These are phyloP conservation scores for Claviceps lovelessii DNA, from an alignment of 2,329 filamentous ascomycete genomes.

Conservation along the genomic window DNA sequence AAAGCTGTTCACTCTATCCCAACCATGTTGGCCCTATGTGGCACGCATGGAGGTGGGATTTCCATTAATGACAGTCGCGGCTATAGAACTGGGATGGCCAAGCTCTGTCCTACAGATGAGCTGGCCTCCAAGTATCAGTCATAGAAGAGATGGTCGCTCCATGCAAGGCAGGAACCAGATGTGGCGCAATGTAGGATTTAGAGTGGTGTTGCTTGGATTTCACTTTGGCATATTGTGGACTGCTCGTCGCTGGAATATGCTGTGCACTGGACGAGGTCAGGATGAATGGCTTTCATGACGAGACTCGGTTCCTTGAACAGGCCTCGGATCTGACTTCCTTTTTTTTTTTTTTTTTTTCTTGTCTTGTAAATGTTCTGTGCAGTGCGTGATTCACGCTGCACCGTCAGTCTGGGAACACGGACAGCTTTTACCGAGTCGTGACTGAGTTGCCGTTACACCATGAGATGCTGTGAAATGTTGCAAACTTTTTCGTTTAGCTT, in stretches of 20 bases:
- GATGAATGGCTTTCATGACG: conserved; percentile 17
- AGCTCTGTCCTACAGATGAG: conserved; percentile 3
- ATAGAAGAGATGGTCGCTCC: background rate
- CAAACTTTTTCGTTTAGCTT: background rate
- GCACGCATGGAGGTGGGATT: conserved; percentile 50
- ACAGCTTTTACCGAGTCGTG: background rate
- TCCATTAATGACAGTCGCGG: conserved; percentile 54
- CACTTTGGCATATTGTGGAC: conserved; percentile 23
- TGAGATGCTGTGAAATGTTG: background rate
- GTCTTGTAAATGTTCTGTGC: background rate
- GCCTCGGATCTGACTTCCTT: background rate
- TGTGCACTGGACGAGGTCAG: conserved; percentile 17
- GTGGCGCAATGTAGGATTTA: conserved; percentile 15
- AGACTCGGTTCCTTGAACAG: no score
- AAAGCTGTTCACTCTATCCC: conserved; percentile 52
- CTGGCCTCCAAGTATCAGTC: background rate
- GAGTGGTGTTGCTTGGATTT: conserved; percentile 17
- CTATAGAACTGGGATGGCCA: conserved; percentile 44
- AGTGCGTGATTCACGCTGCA: background rate
- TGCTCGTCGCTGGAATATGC: conserved; percentile 17
- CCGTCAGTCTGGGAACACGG: background rate
- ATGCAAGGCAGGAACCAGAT: background rate
- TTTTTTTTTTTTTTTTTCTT: background rate
- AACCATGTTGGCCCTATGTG: conserved; percentile 58
- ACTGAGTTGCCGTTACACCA: background rate